Conservation (phyloP, 2,329 filamentous ascomycete species). For the Metarhizium humberi region DNA sequence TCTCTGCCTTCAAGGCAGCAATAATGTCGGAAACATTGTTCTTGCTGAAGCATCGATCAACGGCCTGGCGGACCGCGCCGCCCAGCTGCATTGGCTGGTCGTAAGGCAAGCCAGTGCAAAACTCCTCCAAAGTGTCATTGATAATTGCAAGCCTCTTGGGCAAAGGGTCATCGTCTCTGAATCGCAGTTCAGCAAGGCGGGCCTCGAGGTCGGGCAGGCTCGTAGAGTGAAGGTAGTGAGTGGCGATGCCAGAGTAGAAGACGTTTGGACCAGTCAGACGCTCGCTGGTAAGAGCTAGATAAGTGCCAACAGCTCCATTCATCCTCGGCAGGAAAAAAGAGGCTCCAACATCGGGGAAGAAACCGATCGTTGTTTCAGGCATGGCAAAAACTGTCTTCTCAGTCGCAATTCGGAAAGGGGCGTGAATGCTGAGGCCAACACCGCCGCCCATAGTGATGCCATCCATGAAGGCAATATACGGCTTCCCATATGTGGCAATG, state of each 20-base stretch:
- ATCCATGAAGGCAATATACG: conserved; percentile 92
- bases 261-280: conserved; percentile 73
- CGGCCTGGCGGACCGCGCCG: conserved; percentile 64
- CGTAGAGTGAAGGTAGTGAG: conserved; percentile 92
- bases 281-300: conserved; percentile 86
- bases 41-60: conserved; percentile 74
- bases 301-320: conserved; percentile 79
- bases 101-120: conserved; percentile 73
- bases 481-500: conserved; percentile 88
- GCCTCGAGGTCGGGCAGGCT: conserved; percentile 72
- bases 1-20: conserved; percentile 48
- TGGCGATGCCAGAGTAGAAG: conserved; percentile 86
- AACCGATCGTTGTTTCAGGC: conserved; percentile 97
- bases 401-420: conserved; percentile 92
- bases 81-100: conserved; percentile 58
- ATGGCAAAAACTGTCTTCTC: conserved; percentile 95
- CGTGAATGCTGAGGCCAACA: conserved; percentile 88
- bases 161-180: conserved; percentile 64
- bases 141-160: conserved; percentile 60
- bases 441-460: conserved; percentile 98
- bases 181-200: conserved; percentile 80
- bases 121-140: conserved; percentile 86
- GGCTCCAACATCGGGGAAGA: conserved; percentile 96
- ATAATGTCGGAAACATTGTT: conserved; percentile 63
- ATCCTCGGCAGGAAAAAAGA: conserved; percentile 92